phyloP scores from a whole-genome alignment of 805 yeast species.

The Saccharomycopsis fermentans region DNA sequence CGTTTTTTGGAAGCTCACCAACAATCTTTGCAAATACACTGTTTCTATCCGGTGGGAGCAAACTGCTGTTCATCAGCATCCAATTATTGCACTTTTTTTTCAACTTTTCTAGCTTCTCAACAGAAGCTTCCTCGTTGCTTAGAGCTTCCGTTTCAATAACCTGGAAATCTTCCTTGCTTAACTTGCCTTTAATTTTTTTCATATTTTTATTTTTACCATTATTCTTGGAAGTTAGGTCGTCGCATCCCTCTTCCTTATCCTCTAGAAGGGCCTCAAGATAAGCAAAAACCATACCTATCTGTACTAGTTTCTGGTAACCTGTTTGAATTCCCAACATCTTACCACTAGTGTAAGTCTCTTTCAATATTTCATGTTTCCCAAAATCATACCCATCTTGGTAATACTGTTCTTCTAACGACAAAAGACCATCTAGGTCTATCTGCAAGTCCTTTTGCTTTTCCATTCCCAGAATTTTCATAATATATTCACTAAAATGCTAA shows the following conservation, averaged over 20 bases:
- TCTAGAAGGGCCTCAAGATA: slow-evolving; percentile 4
- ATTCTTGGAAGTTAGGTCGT: background rate
- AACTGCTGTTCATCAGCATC: slow-evolving; percentile 12
- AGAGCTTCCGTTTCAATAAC: background rate
- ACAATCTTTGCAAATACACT: background rate
- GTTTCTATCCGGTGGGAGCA: background rate
- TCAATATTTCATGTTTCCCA: slow-evolving; percentile 10
- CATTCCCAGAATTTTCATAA: too few relatives aligned
- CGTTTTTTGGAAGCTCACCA: background rate
- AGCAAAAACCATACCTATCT: slow-evolving; percentile 14
- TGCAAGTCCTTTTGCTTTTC: background rate
- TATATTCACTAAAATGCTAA: too few relatives aligned
- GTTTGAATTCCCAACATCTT: slow-evolving; percentile 19
- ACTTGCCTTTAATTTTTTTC: slow-evolving; percentile 5
- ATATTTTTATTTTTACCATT: background rate
- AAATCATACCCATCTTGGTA: slow-evolving; percentile 15
- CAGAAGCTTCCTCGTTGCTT: slow-evolving; percentile 9
- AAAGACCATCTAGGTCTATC: slow-evolving; percentile 5
- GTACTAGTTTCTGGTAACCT: slow-evolving; percentile 14
- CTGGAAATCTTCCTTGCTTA: slow-evolving; percentile 4
- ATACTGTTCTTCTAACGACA: slow-evolving; percentile 9
- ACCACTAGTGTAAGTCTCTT: slow-evolving; percentile 13
- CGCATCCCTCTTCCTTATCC: background rate
- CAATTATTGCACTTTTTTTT: slow-evolving; percentile 15
- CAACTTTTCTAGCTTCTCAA: slow-evolving; percentile 12